Percentiles rank a stretch among this genome's conserved stretches.
These are phyloP conservation scores for Chaetomium cochliodes DNA, from an alignment of 495 filamentous ascomycete genomes.

Conservation along the genomic window DNA sequence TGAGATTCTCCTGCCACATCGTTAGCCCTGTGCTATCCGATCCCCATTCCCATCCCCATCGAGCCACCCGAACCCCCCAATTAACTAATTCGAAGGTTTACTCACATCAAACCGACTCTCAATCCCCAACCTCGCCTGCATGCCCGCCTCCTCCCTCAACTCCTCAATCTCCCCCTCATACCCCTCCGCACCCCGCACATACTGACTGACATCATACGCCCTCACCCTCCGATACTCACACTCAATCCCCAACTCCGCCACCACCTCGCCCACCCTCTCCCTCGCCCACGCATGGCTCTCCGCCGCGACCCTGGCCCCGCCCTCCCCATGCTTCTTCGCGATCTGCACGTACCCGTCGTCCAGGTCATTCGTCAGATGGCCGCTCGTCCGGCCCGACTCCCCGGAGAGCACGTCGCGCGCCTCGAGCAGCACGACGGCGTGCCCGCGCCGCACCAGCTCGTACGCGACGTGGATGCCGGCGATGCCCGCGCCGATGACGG, in stretches of 20 bases:
- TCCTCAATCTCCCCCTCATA: conserved; percentile 42
- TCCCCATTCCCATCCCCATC: too few relatives aligned
- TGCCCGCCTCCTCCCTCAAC: conserved; percentile 43
- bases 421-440: conserved; percentile 52
- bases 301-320: conserved; percentile 49
- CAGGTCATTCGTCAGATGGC: conserved; percentile 54
- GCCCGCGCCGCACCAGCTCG: conserved; percentile 52
- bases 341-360: conserved; percentile 55
- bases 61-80: not conserved
- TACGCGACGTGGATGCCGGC: conserved; percentile 55
- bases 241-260: conserved; percentile 49
- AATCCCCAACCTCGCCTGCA: conserved; percentile 46
- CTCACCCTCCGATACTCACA: conserved; percentile 55
- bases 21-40: not conserved
- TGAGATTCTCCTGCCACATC: conserved; percentile 33
- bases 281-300: conserved; percentile 57
- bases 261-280: conserved; percentile 50
- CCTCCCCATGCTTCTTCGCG: conserved; percentile 50
- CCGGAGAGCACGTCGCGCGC: conserved; percentile 54
- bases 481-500: conserved; percentile 57
- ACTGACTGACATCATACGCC: conserved; percentile 47
- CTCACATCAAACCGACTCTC: conserved; percentile 41
- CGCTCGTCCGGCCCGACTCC: conserved; percentile 54
- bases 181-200: conserved; percentile 32
- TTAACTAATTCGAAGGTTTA: not conserved